Evolutionary conservation across 441 rosid genomes (phyloP).

Genomic region (Arabidopsis hybrid): DNA sequence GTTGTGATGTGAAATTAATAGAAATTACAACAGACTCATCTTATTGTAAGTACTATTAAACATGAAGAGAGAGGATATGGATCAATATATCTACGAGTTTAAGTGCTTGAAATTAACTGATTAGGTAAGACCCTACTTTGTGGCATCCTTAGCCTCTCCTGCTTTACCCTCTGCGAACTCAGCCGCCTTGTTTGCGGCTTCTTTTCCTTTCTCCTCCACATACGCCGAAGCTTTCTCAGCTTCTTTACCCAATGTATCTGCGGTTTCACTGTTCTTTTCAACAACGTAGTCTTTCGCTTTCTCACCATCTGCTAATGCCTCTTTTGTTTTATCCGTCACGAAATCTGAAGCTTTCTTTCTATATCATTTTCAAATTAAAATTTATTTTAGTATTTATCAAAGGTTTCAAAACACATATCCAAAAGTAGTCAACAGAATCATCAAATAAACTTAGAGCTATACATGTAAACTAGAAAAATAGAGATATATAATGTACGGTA

Average conservation of each 20-base stretch:
- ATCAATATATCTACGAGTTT: conserved; percentile 19
- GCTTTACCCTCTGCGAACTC: conserved; percentile 36
- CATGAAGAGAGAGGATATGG: neutral
- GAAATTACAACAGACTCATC: conserved; percentile 16
- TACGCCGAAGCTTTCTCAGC: conserved; percentile 46
- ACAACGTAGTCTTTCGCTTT: conserved; percentile 41
- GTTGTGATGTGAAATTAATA: conserved; percentile 12
- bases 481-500: neutral
- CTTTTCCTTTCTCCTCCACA: conserved; percentile 46
- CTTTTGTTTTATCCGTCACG: conserved; percentile 42
- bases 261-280: conserved; percentile 42
- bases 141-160: conserved; percentile 43
- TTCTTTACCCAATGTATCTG: conserved; percentile 15
- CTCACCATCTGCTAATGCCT: conserved; percentile 34
- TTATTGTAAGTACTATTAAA: neutral
- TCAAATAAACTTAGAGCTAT: neutral
- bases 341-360: conserved; percentile 43
- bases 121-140: conserved; percentile 9
- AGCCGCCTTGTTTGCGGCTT: conserved; percentile 45
- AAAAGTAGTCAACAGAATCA: too few species aligned
- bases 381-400: neutral
- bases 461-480: neutral
- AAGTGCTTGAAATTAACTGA: neutral
- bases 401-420: too few species aligned
- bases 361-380: neutral